Conservation (phyloP, 1,284 basidiomycete genomes). For the Marasmius sp. region DNA sequence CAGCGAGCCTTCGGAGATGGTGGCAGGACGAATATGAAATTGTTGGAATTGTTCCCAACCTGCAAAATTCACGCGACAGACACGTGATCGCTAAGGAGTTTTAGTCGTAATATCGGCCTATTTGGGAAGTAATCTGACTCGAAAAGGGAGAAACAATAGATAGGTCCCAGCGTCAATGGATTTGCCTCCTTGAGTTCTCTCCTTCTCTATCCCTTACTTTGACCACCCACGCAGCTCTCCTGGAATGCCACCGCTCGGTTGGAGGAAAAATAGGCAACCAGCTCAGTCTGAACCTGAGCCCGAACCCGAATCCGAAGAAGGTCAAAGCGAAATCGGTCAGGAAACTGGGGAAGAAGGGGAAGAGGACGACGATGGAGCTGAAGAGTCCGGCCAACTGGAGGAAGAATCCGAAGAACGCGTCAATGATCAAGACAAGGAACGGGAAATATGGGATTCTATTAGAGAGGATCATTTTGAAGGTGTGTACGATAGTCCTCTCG, state of each 20-base stretch:
- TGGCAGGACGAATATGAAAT: slow-evolving; percentile 20
- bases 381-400: background rate
- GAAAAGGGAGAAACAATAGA: too few species aligned
- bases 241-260: too few species aligned
- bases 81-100: background rate
- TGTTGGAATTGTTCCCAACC: too few species aligned
- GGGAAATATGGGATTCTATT: slow-evolving; percentile 32
- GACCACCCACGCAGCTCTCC: too few species aligned
- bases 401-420: background rate
- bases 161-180: too few species aligned
- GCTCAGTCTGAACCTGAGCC: too few species aligned
- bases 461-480: slow-evolving; percentile 81
- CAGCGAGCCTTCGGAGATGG: slow-evolving; percentile 14
- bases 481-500: slow-evolving; percentile 20
- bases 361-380: background rate
- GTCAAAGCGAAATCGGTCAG: background rate
- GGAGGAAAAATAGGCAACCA: too few species aligned
- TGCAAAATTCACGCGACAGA: background rate
- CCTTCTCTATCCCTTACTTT: too few species aligned
- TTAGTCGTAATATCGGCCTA: too few species aligned
- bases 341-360: background rate
- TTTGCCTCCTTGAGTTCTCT: too few species aligned
- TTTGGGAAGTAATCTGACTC: too few species aligned
- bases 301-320: background rate
- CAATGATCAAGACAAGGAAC: background rate